Base-by-base conservation (phyloP, 164 flowering plant genomes). In the Magnolia officinalis region DNA sequence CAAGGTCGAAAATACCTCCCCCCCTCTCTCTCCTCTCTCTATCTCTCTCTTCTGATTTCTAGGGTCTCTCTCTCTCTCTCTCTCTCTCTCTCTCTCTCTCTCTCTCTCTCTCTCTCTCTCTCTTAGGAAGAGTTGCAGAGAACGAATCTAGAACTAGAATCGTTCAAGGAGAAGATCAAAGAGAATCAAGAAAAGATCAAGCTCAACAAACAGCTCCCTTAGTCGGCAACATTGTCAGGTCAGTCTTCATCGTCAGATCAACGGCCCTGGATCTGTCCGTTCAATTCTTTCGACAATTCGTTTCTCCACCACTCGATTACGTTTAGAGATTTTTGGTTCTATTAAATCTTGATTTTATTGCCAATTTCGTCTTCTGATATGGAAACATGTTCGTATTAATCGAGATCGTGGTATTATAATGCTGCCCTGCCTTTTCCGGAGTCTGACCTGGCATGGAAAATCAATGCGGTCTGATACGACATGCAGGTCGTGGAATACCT, bases 191-290 rank as follows among this genome's bases (percentile, higher is more conserved):
- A 78, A 73, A 78, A 78, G 77, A 78, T 78, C 68, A 78, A 78
- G 74, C 80, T 78, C 24, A 78, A 78, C 69, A 78, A 78, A 66
- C 77, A 78, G 64, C 77, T 78, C 31, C 80, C 98, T 19, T 93
- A 72, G 98, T 93, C 8, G 98, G 98, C n/a, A 93, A 93, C 85
- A 90, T 91, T 31, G 97, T 93, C 72, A 93, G 97, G 97, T 92
- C 63, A 37, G 13, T 74, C 37, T 16, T 63, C 19, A 13, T 37
- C 6, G 45, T 37, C 45, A 37, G 45, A 26, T 9, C 19, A 16
- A 37, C 0, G 45, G 45, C 6, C 45, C 45, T 37, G 6, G 45
- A 37, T 37, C 45, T 4, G 45, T 63, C 9, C 65, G 2, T 63
- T 21, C 29, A 11, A 23, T 68, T 68, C n/a, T 31, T 31, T 4